A percentile compares a stretch with the other conserved stretches of the same genome.
Evolutionary conservation across 345 rosid genomes (phyloP).

Genomic region (Excoecaria agallocha): DNA sequence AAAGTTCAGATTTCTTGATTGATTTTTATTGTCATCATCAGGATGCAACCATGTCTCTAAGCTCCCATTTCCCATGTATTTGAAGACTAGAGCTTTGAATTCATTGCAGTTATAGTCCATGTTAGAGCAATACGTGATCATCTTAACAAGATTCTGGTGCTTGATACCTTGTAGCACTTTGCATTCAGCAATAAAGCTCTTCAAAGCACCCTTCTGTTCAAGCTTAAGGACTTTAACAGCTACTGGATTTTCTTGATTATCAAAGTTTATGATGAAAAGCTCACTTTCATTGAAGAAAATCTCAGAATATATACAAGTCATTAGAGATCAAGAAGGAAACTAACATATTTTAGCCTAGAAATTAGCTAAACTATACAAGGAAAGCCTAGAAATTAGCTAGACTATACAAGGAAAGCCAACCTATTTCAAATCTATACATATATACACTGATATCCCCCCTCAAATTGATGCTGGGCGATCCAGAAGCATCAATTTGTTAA

Average conservation of each 20-base stretch:
- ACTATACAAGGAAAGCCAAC: too few species aligned
- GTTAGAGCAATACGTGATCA: conserved; percentile 13
- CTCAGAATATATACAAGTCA: too few species aligned
- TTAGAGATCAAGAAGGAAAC: too few species aligned
- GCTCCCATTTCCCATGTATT: conserved; percentile 19
- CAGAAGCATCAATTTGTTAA: too few species aligned
- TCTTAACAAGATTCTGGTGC: conserved; percentile 17
- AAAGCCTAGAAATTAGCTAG: too few species aligned
- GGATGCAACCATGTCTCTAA: conserved; percentile 21
- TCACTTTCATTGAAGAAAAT: too few species aligned
- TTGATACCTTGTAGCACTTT: not conserved
- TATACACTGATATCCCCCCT: too few species aligned
- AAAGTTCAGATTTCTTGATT: not conserved
- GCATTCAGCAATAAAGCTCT: conserved; percentile 19
- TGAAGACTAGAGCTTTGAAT: conserved; percentile 18
- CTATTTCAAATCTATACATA: too few species aligned
- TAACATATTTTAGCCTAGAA: too few species aligned
- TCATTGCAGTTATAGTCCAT: conserved; percentile 12
- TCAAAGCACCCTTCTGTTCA: conserved; percentile 1
- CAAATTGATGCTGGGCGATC: too few species aligned
- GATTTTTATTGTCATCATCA: not conserved
- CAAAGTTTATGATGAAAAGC: too few species aligned
- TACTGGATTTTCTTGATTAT: not conserved
- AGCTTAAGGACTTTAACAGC: conserved; percentile 21
- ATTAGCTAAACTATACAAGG: too few species aligned